These are phyloP conservation scores for Chaetomiaceae sp. DNA, from an alignment of 2,329 filamentous ascomycete genomes.

Conservation along the genomic window DNA sequence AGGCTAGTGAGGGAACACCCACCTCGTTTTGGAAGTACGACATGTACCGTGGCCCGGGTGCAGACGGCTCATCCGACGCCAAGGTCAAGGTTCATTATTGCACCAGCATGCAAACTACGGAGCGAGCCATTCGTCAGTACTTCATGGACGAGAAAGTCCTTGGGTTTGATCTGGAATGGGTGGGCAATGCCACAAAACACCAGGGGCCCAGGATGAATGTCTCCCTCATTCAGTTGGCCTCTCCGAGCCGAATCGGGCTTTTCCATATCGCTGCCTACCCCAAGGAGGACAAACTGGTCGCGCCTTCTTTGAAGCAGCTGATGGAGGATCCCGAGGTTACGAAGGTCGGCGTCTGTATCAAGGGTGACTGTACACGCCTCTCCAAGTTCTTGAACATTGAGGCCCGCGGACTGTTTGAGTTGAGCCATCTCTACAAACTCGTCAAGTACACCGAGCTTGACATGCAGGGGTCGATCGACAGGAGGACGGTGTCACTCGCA, in stretches of 20 bases:
- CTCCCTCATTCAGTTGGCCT: slow-evolving; percentile 77
- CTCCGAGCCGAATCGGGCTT: slow-evolving; percentile 66
- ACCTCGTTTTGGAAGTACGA: slow-evolving; percentile 62
- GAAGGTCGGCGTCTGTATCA: slow-evolving; percentile 73
- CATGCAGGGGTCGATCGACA: slow-evolving; percentile 56
- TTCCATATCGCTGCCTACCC: slow-evolving; percentile 70
- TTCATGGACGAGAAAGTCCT: slow-evolving; percentile 66
- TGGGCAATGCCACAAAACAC: slow-evolving; percentile 40
- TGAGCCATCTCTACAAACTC: slow-evolving; percentile 75
- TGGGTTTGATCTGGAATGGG: slow-evolving; percentile 92
- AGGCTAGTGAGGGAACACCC: slow-evolving; percentile 37
- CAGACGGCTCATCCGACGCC: slow-evolving; percentile 36
- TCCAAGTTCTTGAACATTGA: slow-evolving; percentile 59
- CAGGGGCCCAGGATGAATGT: slow-evolving; percentile 60
- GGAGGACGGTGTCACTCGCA: slow-evolving; percentile 58
- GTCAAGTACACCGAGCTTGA: slow-evolving; percentile 57
- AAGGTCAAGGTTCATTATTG: slow-evolving; percentile 73
- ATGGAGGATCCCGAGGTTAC: slow-evolving; percentile 63
- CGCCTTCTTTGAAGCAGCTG: slow-evolving; percentile 62
- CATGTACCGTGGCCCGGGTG: slow-evolving; percentile 53
- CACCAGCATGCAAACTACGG: slow-evolving; percentile 58
- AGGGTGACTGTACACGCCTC: slow-evolving; percentile 63
- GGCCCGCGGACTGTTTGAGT: slow-evolving; percentile 64
- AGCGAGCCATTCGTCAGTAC: slow-evolving; percentile 55
- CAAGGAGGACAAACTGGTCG: slow-evolving; percentile 52